A percentile compares a stretch with the other conserved stretches of the same genome.
These are phyloP conservation scores for Phytophthora syringae DNA, from an alignment of 352 stramenopile species.

Conservation along the genomic window DNA sequence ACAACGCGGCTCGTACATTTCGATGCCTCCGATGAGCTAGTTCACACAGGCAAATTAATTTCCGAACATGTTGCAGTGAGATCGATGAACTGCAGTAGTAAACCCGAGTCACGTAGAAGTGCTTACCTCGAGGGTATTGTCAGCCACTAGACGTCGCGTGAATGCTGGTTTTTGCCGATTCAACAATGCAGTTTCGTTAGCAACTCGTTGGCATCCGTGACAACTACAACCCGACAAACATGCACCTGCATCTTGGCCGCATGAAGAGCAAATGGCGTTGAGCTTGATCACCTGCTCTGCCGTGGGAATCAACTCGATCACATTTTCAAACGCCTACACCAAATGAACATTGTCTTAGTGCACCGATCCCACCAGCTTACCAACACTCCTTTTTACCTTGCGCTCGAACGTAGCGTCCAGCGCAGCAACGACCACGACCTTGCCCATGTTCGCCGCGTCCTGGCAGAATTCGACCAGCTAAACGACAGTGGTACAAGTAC, in stretches of 20 bases:
- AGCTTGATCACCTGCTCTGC: constrained; percentile 87
- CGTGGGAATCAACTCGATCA: constrained; percentile 74
- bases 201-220: neutral
- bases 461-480: constrained; percentile 83
- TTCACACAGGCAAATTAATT: neutral
- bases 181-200: neutral
- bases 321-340: constrained; percentile 69
- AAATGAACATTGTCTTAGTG: constrained; percentile 1
- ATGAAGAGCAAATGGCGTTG: constrained; percentile 85
- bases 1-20: constrained; percentile 84
- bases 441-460: constrained; percentile 68
- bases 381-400: too few relatives aligned
- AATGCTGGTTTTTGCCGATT: constrained; percentile 53
- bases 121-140: constrained; percentile 73
- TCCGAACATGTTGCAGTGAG: neutral
- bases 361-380: too few relatives aligned
- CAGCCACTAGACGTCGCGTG: constrained; percentile 71
- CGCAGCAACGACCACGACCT: constrained; percentile 81
- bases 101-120: neutral
- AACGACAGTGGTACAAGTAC: constrained; percentile 10
- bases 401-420: constrained; percentile 81
- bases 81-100: neutral
- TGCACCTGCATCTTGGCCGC: constrained; percentile 70
- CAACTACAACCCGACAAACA: neutral
- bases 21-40: constrained; percentile 78